phyloP scores from a whole-genome alignment of 768 basidiomycete genomes.

The Psilocybe subaeruginosa region DNA sequence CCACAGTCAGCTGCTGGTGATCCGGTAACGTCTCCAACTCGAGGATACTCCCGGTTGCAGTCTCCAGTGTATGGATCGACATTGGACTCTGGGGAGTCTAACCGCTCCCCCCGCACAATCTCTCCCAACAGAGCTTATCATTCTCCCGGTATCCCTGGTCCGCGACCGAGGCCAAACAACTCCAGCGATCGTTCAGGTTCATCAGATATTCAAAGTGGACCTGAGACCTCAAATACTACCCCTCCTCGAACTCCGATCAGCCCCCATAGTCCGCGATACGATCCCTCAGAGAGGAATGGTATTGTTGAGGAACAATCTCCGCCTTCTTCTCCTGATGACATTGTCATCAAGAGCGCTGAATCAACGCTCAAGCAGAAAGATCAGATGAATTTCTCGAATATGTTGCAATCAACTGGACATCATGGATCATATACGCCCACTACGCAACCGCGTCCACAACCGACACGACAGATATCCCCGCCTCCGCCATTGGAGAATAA shows the following conservation, averaged over 20 bases:
- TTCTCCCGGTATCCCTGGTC: constrained; percentile 30
- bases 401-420: constrained; percentile 19
- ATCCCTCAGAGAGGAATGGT: constrained; percentile 20
- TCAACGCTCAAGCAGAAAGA: constrained; percentile 27
- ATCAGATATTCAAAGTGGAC: constrained; percentile 38
- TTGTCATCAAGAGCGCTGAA: constrained; percentile 17
- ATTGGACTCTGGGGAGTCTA: constrained; percentile 37
- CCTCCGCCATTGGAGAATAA: constrained; percentile 15
- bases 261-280: constrained; percentile 42
- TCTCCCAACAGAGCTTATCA: constrained; percentile 39
- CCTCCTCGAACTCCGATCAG: constrained; percentile 70
- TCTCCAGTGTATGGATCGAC: constrained; percentile 40
- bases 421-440: constrained; percentile 11
- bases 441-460: neutral
- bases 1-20: constrained; percentile 68
- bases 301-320: constrained; percentile 27
- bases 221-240: constrained; percentile 46
- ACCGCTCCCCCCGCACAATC: constrained; percentile 42
- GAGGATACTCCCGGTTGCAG: constrained; percentile 32
- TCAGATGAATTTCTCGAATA: constrained; percentile 21
- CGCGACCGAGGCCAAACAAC: constrained; percentile 29
- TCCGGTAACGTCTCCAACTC: constrained; percentile 40
- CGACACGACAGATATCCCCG: constrained; percentile 13
- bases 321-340: constrained; percentile 21
- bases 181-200: constrained; percentile 36